Base-by-base conservation (phyloP, 2,329 filamentous ascomycete species). In the Sporothrix curviconia region DNA sequence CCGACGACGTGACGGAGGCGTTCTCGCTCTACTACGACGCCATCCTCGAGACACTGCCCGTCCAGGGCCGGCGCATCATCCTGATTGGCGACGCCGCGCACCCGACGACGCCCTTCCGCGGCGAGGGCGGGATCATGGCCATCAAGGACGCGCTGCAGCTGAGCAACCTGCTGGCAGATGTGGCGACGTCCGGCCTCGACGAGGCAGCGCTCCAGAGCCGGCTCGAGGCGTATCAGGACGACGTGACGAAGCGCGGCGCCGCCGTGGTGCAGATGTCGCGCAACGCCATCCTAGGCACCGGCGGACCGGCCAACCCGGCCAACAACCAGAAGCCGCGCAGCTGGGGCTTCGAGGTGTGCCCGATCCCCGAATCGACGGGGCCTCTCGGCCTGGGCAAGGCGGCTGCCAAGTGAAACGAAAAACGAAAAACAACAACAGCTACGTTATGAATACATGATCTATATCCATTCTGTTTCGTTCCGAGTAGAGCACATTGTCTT, bases 81-180 rank as follows among this genome's bases (percentile, higher is more conserved):
- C 54, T 78, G 1, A 66, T 77, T 12, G 76, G 76, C 0, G 76
- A 79, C 63, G 72, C 76, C 0, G 76, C 74, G 1, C 76, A 78
- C 64, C 70, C 74, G 1, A 77, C 76, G 70, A 76, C 74, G 14
- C 66, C n/a, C 68, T 75, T 71, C 58, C 71, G 76, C 9, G 77
- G 77, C 7, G 75, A 79, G 65, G 76, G 73, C 0, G 73, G 72
- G n/a, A 74, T 78, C 42, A 70, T 75, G 50, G 76, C 74, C 3
- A 72, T 79, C 54, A 63, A 67, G 1, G 76, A 78, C 61, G 72
- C 61, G 3, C 58, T 66, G 32, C 59, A 60, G 39, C 60, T 70
- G 2, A 63, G 65, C 25, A 62, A 66, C 37, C 59, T 65, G 7
- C 61, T 71, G 7, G 54, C 57, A 7, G 56, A 55, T 7, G 43